Percentiles rank a stretch among this genome's conserved stretches.
These are phyloP conservation scores for Colletotrichum navitas DNA, from an alignment of 2,329 filamentous ascomycete species.

Conservation along the genomic window DNA sequence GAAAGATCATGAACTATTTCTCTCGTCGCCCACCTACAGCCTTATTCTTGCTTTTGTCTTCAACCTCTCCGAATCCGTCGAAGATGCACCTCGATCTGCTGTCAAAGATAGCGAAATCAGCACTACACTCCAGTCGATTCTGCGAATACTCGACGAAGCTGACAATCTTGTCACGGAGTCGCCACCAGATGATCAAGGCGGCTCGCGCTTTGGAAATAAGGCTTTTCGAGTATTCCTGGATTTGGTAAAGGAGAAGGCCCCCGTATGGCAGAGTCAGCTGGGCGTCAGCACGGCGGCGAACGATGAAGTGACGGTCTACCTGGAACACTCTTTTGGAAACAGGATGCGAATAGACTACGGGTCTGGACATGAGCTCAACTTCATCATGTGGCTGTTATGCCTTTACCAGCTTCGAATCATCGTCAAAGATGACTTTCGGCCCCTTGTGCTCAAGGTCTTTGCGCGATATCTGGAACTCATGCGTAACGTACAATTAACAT, in stretches of 20 bases:
- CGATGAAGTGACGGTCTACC: conserved; percentile 82
- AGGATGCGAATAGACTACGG: conserved; percentile 92
- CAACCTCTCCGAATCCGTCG: conserved; percentile 83
- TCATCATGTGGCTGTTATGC: conserved; percentile 95
- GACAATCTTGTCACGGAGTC: conserved; percentile 75
- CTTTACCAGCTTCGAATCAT: conserved; percentile 83
- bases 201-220: conserved; percentile 95
- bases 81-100: conserved; percentile 75
- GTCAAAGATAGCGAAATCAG: conserved; percentile 69
- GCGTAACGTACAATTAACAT: conserved; percentile 88
- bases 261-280: conserved; percentile 74
- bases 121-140: conserved; percentile 70
- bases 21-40: conserved; percentile 79
- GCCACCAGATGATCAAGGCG: conserved; percentile 87
- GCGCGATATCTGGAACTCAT: conserved; percentile 86
- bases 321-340: conserved; percentile 88
- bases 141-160: conserved; percentile 77
- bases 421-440: conserved; percentile 73
- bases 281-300: conserved; percentile 68
- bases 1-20: conserved; percentile 84
- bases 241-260: conserved; percentile 68
- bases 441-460: conserved; percentile 83
- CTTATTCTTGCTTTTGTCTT: conserved; percentile 90
- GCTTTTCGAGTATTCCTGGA: conserved; percentile 88
- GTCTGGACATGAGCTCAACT: conserved; percentile 97